Evolutionary conservation across 225 moss, liverwort and hornwort species (phyloP).

Genomic region (Pseudoscleropodium purum): DNA sequence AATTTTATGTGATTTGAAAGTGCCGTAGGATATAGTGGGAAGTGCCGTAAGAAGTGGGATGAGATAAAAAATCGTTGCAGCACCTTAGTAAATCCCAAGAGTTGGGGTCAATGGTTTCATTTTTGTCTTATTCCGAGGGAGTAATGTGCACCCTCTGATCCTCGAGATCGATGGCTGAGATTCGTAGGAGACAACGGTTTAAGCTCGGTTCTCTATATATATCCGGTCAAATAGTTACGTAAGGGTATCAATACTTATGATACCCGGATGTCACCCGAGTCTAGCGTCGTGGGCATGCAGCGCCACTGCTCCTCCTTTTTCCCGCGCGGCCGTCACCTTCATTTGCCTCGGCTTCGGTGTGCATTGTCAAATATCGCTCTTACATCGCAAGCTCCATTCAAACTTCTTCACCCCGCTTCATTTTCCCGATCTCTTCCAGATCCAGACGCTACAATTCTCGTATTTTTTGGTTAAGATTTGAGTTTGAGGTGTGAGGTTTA

Average conservation of each 20-base stretch:
- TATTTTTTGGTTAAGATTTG: neutral
- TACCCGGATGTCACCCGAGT: constrained; percentile 10
- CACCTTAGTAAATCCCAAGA: neutral
- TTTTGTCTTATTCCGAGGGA: neutral
- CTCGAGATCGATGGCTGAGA: neutral
- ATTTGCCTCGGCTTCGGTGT: neutral
- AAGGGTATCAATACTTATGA: neutral
- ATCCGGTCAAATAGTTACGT: neutral
- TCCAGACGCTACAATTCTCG: neutral
- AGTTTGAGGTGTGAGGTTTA: neutral
- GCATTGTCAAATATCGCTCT: neutral
- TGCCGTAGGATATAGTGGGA: too few species aligned
- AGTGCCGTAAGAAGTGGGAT: accelerated
- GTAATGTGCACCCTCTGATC: neutral
- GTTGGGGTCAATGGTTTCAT: accelerated
- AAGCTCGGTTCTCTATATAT: neutral
- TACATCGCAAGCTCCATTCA: neutral
- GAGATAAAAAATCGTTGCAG: neutral
- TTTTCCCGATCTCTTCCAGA: neutral
- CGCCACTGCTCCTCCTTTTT: neutral
- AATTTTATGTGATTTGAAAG: neutral
- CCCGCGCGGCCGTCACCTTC: neutral
- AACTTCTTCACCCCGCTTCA: neutral
- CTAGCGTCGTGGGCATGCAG: neutral
- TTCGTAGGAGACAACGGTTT: too few species aligned